phyloP scores from a whole-genome alignment of 768 basidiomycete genomes.

The Royoungia palumana region DNA sequence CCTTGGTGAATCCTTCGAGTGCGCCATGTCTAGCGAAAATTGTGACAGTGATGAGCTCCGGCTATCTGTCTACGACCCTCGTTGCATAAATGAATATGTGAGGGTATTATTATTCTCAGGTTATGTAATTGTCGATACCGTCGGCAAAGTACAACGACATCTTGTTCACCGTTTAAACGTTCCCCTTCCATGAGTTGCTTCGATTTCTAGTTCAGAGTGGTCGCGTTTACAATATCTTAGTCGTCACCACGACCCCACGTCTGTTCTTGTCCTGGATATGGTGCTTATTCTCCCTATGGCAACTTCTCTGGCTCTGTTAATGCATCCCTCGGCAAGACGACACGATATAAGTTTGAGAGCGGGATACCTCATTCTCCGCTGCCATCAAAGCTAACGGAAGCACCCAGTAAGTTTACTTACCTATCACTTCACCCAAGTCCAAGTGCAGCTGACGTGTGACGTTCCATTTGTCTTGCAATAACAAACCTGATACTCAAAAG shows the following conservation, averaged over 20 bases:
- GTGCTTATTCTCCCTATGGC: constrained; percentile 15
- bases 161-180: constrained; percentile 20
- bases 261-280: constrained; percentile 24
- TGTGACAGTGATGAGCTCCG: neutral
- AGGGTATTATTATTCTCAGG: too few species aligned
- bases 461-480: neutral
- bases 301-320: constrained; percentile 2
- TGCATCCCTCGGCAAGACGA: constrained; percentile 3
- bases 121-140: too few species aligned
- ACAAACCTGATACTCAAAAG: neutral
- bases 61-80: neutral
- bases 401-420: constrained; percentile 22
- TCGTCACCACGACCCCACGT: constrained; percentile 23
- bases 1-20: neutral
- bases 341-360: constrained; percentile 24
- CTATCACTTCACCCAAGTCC: neutral
- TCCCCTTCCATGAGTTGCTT: neutral
- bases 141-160: constrained; percentile 22
- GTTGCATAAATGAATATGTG: too few species aligned
- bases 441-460: constrained; percentile 1
- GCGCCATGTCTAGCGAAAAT: neutral
- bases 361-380: constrained; percentile 14
- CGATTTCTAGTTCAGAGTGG: neutral
- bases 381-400: constrained; percentile 23
- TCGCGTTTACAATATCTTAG: constrained; percentile 4